A percentile compares a stretch with the other conserved stretches of the same genome.
Conservation (phyloP, 176 grass and related monocot genomes). For the barley (Hordeum vulgare) region DNA sequence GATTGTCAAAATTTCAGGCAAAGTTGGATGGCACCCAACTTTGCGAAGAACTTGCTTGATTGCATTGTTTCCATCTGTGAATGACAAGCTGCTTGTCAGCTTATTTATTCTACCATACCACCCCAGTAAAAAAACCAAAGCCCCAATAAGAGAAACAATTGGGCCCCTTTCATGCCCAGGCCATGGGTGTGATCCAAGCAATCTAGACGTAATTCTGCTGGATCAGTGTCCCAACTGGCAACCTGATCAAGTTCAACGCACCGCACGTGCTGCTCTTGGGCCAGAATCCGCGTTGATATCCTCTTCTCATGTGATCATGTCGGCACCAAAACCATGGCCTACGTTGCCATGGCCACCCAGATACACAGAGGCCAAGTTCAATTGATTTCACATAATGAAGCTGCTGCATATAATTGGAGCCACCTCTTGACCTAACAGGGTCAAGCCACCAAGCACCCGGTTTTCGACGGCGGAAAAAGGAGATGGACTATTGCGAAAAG, state of each 20-base stretch:
- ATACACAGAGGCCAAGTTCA: not conserved
- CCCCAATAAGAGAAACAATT: too few relatives aligned
- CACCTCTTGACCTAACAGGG: conserved; percentile 1
- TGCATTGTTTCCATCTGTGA: too few relatives aligned
- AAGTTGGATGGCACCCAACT: too few relatives aligned
- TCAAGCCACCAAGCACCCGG: not conserved
- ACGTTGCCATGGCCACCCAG: not conserved
- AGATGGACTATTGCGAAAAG: conserved; percentile 29
- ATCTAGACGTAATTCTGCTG: not conserved
- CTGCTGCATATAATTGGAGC: not conserved
- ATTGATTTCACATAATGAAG: not conserved
- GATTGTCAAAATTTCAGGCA: too few relatives aligned
- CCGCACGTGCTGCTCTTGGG: not conserved
- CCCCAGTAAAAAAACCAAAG: too few relatives aligned
- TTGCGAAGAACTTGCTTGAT: too few relatives aligned
- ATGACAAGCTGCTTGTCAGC: too few relatives aligned
- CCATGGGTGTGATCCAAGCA: not conserved
- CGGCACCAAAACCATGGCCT: conserved; percentile 11
- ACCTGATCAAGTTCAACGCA: not conserved
- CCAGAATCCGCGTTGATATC: conserved; percentile 4
- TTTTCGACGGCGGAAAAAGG: conserved; percentile 24
- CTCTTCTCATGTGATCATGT: not conserved
- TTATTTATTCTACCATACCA: too few relatives aligned
- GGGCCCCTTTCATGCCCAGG: too few relatives aligned
- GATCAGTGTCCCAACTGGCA: not conserved